Conservation (phyloP, 1,139 yeast genomes). For the Meyerozyma smithsonii region DNA sequence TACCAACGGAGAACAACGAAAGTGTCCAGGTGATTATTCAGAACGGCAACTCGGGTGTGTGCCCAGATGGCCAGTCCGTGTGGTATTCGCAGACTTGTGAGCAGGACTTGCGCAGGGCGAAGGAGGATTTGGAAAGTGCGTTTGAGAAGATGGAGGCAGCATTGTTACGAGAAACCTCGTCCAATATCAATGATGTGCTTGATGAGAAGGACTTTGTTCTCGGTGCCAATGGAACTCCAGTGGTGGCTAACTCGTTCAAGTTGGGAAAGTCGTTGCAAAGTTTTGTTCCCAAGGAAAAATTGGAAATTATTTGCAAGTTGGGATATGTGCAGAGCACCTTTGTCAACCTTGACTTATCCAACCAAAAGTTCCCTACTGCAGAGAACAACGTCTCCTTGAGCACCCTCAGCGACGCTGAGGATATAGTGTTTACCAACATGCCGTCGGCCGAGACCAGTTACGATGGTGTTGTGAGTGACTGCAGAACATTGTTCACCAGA, state of each 20-base stretch:
- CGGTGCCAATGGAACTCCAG: conserved; percentile 58
- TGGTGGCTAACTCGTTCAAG: conserved; percentile 69
- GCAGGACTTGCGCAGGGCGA: conserved; percentile 59
- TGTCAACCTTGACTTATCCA: conserved; percentile 37
- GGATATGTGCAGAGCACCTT: conserved; percentile 74
- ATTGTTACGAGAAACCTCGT: conserved; percentile 64
- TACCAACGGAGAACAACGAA: conserved; percentile 58
- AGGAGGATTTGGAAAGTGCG: conserved; percentile 76
- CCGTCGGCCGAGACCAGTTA: conserved; percentile 84
- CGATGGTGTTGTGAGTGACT: conserved; percentile 83
- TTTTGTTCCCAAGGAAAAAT: conserved; percentile 75
- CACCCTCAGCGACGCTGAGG: conserved; percentile 29
- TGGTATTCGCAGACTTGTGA: conserved; percentile 88
- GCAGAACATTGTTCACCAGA: conserved; percentile 65
- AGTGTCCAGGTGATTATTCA: conserved; percentile 85
- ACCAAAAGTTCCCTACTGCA: conserved; percentile 31
- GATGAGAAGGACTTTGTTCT: conserved; percentile 53
- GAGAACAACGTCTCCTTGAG: conserved; percentile 27
- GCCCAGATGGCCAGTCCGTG: conserved; percentile 82
- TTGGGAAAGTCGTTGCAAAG: conserved; percentile 80
- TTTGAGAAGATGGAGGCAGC: conserved; percentile 73
- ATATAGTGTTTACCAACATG: conserved; percentile 61
- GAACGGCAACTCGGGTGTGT: conserved; percentile 86
- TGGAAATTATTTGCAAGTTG: conserved; percentile 74
- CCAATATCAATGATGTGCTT: conserved; percentile 36